A percentile compares a stretch with the other conserved stretches of the same genome.
Evolutionary conservation across 306 rosid genomes (phyloP).

Genomic region (Amphicarpaea edgeworthii): DNA sequence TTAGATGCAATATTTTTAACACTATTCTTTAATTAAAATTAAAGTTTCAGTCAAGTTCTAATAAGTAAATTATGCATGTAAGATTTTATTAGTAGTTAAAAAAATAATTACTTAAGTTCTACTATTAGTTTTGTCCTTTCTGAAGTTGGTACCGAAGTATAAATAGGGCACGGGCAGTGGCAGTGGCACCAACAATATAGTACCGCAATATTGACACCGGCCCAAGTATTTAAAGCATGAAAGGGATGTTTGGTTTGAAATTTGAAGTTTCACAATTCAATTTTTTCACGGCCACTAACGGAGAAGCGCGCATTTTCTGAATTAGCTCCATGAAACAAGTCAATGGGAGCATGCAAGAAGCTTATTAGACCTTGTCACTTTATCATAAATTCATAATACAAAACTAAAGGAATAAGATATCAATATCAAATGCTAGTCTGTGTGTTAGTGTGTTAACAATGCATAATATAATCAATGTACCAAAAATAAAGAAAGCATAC

Average conservation of each 20-base stretch:
- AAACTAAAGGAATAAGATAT: slow-evolving; percentile 2
- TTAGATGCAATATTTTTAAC: not conserved
- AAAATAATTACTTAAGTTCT: not conserved
- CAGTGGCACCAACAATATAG: too few relatives aligned
- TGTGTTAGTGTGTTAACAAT: not conserved
- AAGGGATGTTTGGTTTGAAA: not conserved
- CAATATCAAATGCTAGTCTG: slow-evolving; percentile 16
- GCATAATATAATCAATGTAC: not conserved
- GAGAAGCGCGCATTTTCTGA: not conserved
- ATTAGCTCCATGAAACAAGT: slow-evolving; percentile 16
- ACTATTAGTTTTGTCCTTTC: not conserved
- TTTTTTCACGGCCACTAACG: not conserved
- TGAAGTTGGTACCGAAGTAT: not conserved
- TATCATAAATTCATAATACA: slow-evolving; percentile 30
- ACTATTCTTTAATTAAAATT: not conserved
- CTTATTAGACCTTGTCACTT: not conserved
- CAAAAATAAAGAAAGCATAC: not conserved
- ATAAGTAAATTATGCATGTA: not conserved
- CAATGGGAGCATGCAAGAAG: slow-evolving; percentile 1
- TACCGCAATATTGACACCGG: not conserved
- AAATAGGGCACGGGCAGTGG: too few relatives aligned
- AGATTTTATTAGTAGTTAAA: not conserved
- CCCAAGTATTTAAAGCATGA: not conserved
- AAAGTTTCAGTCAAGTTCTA: not conserved
- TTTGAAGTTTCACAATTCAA: slow-evolving; percentile 21